These are phyloP conservation scores for Akanthomyces uredinophilus DNA, from an alignment of 2,329 filamentous ascomycete species.

Conservation along the genomic window DNA sequence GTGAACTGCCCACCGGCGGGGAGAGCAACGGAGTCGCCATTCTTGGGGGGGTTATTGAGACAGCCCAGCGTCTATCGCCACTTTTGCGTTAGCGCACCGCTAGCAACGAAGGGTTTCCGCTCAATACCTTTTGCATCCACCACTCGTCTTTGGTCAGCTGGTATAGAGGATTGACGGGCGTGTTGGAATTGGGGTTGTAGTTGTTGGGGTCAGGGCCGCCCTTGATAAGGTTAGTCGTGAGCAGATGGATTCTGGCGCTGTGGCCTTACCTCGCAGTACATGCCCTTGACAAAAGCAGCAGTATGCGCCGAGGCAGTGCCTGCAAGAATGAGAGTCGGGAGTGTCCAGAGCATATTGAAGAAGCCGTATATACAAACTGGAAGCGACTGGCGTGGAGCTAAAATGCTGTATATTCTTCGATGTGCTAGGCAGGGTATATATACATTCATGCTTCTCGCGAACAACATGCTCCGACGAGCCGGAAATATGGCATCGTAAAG, in stretches of 20 bases:
- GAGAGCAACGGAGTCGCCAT: slow-evolving; percentile 34
- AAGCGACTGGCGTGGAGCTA: not conserved
- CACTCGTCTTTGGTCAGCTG: slow-evolving; percentile 39
- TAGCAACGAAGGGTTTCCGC: no score
- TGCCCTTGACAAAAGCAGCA: slow-evolving; percentile 20
- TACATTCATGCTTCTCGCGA: not conserved
- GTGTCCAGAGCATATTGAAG: slow-evolving; percentile 13
- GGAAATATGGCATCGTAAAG: not conserved
- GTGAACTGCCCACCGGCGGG: slow-evolving; percentile 44
- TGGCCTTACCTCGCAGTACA: slow-evolving; percentile 18
- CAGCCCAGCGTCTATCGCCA: slow-evolving; percentile 35
- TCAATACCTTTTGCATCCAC: slow-evolving; percentile 41
- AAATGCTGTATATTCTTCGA: not conserved
- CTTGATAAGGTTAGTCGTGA: slow-evolving; percentile 13
- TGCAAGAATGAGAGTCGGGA: slow-evolving; percentile 15
- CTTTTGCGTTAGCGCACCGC: not conserved
- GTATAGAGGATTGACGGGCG: slow-evolving; percentile 41
- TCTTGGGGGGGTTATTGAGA: slow-evolving; percentile 31
- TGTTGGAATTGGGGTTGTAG: slow-evolving; percentile 39
- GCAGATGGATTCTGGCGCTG: not conserved
- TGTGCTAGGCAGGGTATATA: not conserved
- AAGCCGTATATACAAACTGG: no score
- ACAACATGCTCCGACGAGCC: not conserved
- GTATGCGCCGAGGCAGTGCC: slow-evolving; percentile 18
- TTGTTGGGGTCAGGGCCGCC: slow-evolving; percentile 26